A percentile compares a stretch with the other conserved stretches of the same genome.
These are phyloP conservation scores for Pseudogymnoascus sp. DNA, from an alignment of 2,329 filamentous ascomycete genomes.

Conservation along the genomic window DNA sequence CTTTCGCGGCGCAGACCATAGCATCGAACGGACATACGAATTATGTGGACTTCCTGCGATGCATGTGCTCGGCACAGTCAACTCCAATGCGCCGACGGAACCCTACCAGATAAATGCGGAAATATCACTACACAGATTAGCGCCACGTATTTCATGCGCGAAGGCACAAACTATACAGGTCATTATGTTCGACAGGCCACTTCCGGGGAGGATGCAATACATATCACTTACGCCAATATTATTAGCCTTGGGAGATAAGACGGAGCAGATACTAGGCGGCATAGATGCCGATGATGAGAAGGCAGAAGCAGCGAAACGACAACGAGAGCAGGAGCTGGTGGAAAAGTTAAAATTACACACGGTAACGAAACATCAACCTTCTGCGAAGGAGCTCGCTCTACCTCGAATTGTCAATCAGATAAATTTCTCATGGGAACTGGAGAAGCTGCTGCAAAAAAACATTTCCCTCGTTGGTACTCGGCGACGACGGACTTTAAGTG, in stretches of 20 bases:
- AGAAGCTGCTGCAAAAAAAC: conserved; percentile 80
- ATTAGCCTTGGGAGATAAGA: conserved; percentile 72
- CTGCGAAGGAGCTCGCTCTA: conserved; percentile 75
- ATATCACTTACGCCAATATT: conserved; percentile 86
- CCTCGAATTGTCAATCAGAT: conserved; percentile 82
- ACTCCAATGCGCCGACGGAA: conserved; percentile 55
- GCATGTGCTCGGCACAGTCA: conserved; percentile 79
- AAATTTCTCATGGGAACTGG: conserved; percentile 90
- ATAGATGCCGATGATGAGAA: conserved; percentile 67
- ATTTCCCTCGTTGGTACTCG: conserved; percentile 76
- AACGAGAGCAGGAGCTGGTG: conserved; percentile 59
- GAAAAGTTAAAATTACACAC: conserved; percentile 86
- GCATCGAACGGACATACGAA: conserved; percentile 71
- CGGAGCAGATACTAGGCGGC: conserved; percentile 38
- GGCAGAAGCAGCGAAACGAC: conserved; percentile 50
- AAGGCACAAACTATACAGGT: conserved; percentile 72
- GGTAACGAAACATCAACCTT: conserved; percentile 67
- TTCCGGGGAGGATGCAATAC: conserved; percentile 88
- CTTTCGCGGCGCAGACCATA: conserved; percentile 73
- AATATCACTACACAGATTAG: conserved; percentile 33
- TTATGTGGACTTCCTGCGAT: conserved; percentile 77
- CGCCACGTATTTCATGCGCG: conserved; percentile 69
- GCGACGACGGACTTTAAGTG: conserved; percentile 77
- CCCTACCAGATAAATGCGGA: conserved; percentile 59
- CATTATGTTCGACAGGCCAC: conserved; percentile 79